Percentiles rank a stretch among this genome's conserved stretches.
These are phyloP conservation scores for Geotrichum australiense DNA, from an alignment of 1,139 yeast genomes.

Conservation along the genomic window DNA sequence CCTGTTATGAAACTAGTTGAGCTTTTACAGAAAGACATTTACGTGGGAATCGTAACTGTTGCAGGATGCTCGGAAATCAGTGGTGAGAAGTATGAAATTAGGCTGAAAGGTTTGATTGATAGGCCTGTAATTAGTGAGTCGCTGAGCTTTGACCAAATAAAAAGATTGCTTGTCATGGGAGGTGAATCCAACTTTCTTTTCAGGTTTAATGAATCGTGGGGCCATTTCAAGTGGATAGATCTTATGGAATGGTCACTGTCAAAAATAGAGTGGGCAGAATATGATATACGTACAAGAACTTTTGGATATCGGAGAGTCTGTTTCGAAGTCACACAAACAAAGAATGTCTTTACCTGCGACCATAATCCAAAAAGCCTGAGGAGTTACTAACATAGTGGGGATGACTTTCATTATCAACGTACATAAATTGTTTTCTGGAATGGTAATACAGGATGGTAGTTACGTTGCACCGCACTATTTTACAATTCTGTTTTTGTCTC, in stretches of 20 bases:
- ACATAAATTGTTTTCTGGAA: too few relatives aligned
- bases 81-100: conserved; percentile 65
- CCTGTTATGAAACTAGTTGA: conserved; percentile 54
- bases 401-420: too few relatives aligned
- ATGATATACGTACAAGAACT: conserved; percentile 56
- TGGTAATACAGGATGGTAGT: too few relatives aligned
- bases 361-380: conserved; percentile 73
- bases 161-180: conserved; percentile 78
- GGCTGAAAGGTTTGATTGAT: conserved; percentile 70
- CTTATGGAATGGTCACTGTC: conserved; percentile 70
- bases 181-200: conserved; percentile 91
- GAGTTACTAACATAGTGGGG: too few relatives aligned
- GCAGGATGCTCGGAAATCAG: conserved; percentile 77
- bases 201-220: conserved; percentile 45
- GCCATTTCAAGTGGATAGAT: conserved; percentile 53
- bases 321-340: conserved; percentile 47
- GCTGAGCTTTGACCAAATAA: conserved; percentile 49
- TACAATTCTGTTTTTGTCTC: too few relatives aligned
- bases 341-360: conserved; percentile 53
- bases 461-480: too few relatives aligned
- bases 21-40: conserved; percentile 52
- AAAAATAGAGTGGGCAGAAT: conserved; percentile 62
- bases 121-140: conserved; percentile 43
- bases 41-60: conserved; percentile 91
- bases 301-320: conserved; percentile 61